Evolutionary conservation across 306 rosid genomes (phyloP).

Genomic region (Begonia peltatifolia): DNA sequence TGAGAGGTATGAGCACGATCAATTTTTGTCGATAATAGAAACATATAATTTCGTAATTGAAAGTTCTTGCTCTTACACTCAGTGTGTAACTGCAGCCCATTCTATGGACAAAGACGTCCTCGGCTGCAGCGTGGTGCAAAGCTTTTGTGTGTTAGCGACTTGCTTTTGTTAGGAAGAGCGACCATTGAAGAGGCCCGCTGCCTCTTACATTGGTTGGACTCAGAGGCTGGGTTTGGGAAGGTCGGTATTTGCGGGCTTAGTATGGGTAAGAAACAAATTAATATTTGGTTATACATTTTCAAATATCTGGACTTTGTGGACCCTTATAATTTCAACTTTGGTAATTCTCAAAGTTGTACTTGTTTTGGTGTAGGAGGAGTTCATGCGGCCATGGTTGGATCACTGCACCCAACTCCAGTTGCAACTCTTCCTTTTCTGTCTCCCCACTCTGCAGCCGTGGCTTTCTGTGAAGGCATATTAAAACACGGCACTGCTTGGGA

Average conservation of each 20-base stretch:
- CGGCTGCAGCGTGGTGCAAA: conserved; percentile 76
- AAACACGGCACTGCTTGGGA: conserved; percentile 98
- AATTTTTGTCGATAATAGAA: too few relatives aligned
- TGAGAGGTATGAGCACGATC: conserved; percentile 46
- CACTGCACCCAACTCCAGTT: conserved; percentile 88
- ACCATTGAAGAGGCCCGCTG: conserved; percentile 91
- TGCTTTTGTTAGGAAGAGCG: conserved; percentile 90
- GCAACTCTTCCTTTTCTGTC: conserved; percentile 95
- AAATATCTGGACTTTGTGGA: background rate
- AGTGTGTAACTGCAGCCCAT: conserved; percentile 54
- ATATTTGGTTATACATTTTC: background rate
- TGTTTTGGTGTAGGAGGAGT: conserved; percentile 66
- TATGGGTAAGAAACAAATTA: conserved; percentile 59
- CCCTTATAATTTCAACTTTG: background rate
- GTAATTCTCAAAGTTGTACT: conserved; percentile 5
- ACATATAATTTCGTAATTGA: too few relatives aligned
- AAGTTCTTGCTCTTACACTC: background rate
- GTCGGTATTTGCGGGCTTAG: conserved; percentile 99
- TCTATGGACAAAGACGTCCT: conserved; percentile 96
- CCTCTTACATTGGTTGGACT: conserved; percentile 86
- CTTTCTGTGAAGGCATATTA: conserved; percentile 97
- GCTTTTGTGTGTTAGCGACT: conserved; percentile 93
- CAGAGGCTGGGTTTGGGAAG: conserved; percentile 80
- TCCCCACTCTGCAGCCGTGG: conserved; percentile 93
- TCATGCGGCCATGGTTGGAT: conserved; percentile 98